These are phyloP conservation scores for Rhododendron simsii DNA, from an alignment of 148 eudicot species.

Conservation along the genomic window DNA sequence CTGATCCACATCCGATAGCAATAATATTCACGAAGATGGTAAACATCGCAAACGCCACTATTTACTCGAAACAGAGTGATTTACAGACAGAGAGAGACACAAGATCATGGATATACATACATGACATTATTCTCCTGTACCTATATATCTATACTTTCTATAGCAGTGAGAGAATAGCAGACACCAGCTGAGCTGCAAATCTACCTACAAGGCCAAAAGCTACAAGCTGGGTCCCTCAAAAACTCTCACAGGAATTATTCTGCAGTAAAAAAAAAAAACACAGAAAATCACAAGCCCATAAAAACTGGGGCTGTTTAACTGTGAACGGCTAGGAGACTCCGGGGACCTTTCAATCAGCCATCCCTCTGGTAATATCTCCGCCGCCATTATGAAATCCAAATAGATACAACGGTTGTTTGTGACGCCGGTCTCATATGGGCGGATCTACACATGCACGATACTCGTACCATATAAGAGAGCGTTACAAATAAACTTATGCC, in stretches of 20 bases:
- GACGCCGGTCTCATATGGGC: background rate
- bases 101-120: background rate
- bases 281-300: background rate
- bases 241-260: background rate
- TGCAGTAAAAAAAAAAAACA: background rate
- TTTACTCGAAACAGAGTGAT: background rate
- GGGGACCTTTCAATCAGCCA: slow-evolving; percentile 14
- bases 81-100: background rate
- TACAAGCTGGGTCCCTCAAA: slow-evolving; percentile 14
- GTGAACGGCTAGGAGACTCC: background rate
- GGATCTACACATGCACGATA: background rate
- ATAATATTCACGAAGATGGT: background rate
- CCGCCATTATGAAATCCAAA: background rate
- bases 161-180: background rate
- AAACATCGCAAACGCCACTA: background rate
- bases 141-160: background rate
- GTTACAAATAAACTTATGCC: background rate
- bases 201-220: slow-evolving; percentile 17
- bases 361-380: slow-evolving; percentile 19
- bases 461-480: background rate
- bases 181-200: slow-evolving; percentile 28
- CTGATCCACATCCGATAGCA: background rate
- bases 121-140: background rate
- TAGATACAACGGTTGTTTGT: background rate
- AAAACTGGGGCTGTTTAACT: background rate